A percentile compares a stretch with the other conserved stretches of the same genome.
phyloP scores from a whole-genome alignment of 2,329 filamentous ascomycete genomes.

The Aspergillus sp. region DNA sequence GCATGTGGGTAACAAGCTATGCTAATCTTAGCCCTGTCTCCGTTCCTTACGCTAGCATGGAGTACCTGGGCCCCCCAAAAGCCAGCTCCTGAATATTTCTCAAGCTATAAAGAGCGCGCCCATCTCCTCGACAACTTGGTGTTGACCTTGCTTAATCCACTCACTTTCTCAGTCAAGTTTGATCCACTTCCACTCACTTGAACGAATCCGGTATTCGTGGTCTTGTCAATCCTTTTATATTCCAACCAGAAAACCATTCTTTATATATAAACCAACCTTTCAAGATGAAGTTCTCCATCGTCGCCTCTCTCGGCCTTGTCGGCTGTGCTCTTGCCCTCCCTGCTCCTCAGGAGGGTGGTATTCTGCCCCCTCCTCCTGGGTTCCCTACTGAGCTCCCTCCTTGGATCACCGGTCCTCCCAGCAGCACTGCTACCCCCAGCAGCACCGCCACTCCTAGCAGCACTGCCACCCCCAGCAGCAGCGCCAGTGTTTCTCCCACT shows the following conservation, averaged over 20 bases:
- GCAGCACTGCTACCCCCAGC: background rate
- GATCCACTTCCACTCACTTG: slow-evolving; percentile 1
- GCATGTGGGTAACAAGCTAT: background rate
- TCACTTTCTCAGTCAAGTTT: slow-evolving; percentile 4
- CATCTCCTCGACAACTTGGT: background rate
- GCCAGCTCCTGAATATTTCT: background rate
- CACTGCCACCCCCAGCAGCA: background rate
- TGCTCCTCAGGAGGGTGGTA: background rate
- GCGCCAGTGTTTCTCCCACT: background rate
- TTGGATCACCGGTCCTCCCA: background rate
- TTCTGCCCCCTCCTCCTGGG: background rate
- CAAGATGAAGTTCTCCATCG: slow-evolving; percentile 13
- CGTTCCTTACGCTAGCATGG: background rate
- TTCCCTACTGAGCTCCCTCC: background rate
- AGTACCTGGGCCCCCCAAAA: background rate
- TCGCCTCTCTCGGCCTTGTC: slow-evolving; percentile 10
- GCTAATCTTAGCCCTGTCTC: slow-evolving; percentile 2
- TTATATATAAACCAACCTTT: background rate
- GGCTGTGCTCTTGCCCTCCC: slow-evolving; percentile 15
- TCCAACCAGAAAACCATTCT: background rate
- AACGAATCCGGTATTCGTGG: slow-evolving; percentile 12
- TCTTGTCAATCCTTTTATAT: background rate
- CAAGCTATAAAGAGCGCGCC: slow-evolving; percentile 9
- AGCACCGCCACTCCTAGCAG: no score
- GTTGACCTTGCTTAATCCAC: background rate